Percentiles rank a stretch among this genome's conserved stretches.
These are phyloP conservation scores for Porodaedalea pini DNA, from an alignment of 1,284 basidiomycete genomes.

Conservation along the genomic window DNA sequence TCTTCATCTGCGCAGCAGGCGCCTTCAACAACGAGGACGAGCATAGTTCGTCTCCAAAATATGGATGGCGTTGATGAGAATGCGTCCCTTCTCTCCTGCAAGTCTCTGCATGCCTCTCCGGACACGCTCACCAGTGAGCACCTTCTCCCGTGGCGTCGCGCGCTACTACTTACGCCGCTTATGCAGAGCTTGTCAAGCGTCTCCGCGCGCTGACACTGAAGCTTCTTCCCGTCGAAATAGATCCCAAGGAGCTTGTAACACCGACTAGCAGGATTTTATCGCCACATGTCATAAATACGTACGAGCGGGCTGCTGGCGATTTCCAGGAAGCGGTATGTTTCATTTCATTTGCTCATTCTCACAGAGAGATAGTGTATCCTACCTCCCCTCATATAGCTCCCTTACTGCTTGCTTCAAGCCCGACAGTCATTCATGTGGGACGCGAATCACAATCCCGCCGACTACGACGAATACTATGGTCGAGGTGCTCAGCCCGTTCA, in stretches of 20 bases:
- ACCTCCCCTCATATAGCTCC: slow-evolving; percentile 45
- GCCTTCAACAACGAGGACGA: too few species aligned
- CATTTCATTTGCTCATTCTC: not conserved
- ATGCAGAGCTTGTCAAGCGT: slow-evolving; percentile 72
- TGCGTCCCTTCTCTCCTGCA: slow-evolving; percentile 43
- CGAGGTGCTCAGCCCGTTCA: slow-evolving; percentile 48
- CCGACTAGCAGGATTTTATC: slow-evolving; percentile 73
- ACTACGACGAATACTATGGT: slow-evolving; percentile 82
- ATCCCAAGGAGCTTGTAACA: slow-evolving; percentile 52
- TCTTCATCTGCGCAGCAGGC: too few species aligned
- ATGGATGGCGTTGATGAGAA: slow-evolving; percentile 38
- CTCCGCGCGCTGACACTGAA: slow-evolving; percentile 73
- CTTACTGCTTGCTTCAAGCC: slow-evolving; percentile 79
- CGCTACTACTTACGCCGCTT: not conserved
- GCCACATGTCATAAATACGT: slow-evolving; percentile 62
- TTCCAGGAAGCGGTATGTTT: slow-evolving; percentile 73
- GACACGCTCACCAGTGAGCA: slow-evolving; percentile 67
- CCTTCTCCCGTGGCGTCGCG: not conserved
- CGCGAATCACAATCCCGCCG: slow-evolving; percentile 69
- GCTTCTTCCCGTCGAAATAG: slow-evolving; percentile 81
- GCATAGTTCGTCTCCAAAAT: too few species aligned
- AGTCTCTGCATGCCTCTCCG: slow-evolving; percentile 55
- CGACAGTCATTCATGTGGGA: slow-evolving; percentile 75
- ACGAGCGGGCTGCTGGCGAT: slow-evolving; percentile 65
- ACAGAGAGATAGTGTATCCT: not conserved